Evolutionary conservation across 305 asterid genomes (phyloP).

Genomic region (Withania somnifera): DNA sequence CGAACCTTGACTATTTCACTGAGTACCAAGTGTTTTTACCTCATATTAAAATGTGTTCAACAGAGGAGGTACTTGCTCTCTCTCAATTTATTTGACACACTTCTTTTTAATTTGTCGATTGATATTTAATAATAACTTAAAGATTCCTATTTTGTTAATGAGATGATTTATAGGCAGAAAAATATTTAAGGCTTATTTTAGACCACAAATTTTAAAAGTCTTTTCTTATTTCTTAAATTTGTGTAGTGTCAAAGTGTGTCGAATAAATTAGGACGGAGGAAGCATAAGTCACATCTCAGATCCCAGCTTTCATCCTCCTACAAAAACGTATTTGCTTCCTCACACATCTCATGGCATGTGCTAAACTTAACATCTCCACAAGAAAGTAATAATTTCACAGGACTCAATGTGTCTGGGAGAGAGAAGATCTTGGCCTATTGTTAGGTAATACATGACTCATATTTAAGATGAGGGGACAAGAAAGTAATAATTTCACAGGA

Average conservation of each 20-base stretch:
- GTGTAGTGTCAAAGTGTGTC: no score
- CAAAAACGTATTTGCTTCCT: neutral
- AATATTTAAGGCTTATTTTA: neutral
- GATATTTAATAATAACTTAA: neutral
- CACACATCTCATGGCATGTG: neutral
- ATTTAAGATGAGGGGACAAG: no score
- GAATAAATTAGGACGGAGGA: no score
- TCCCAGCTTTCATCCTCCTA: no score
- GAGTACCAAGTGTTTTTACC: neutral
- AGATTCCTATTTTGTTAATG: neutral
- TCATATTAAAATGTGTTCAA: neutral
- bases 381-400: neutral
- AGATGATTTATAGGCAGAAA: neutral
- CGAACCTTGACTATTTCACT: neutral
- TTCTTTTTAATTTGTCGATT: neutral
- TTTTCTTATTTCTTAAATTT: no score
- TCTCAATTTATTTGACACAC: neutral
- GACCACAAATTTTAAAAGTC: neutral
- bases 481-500: neutral
- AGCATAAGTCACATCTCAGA: no score
- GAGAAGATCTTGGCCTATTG: neutral
- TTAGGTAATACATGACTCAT: no score
- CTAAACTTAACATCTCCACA: neutral
- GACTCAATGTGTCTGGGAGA: neutral
- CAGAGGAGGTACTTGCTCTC: neutral